Evolutionary conservation across 441 rosid species (phyloP), one percentile per base, ranked within the genome.

Genomic region (Capsella rubella): DNA sequence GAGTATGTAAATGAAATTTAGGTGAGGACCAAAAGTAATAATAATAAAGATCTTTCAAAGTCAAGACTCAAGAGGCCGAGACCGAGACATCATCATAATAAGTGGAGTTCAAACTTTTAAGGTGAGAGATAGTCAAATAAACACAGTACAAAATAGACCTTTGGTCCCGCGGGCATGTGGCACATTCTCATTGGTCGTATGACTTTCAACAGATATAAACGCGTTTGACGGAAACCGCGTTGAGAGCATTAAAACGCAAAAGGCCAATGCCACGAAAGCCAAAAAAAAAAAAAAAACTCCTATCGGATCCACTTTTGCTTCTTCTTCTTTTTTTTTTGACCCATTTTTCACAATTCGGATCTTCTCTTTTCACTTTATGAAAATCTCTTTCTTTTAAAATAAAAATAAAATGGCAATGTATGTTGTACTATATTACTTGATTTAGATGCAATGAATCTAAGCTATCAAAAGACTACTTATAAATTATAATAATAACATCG

Each of bases 151-250:
- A 51, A 27, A 6, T 34, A 18, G 56, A 32, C 49, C 12, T 47
- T 21, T 5, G 11, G 52, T 43, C 25, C 25, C 1, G 4, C n/a
- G 2, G 8, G 60, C 43, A 60, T 42, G 50, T 75, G 79, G 74
- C 57, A 35, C 14, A 43, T 6, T 32, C 0, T 21, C 0, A 53
- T 43, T 27, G 74, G 57, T 60, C 0, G 1, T 45, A 52, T 67
- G 68, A 74, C 56, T 49, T 21, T 60, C 32, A 40, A 32, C n/a
- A 0, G 31, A 64, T 1, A 10, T 18, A 49, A 67, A 53, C 64
- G 65, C 65, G 25, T 69, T 69, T 75, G 59, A 54, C 59, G 35
- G 64, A 69, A 69, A 62, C 75, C 75, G 79, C 59, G 75, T 76
- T 8, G 12, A 13, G 46, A 12, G 66, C 78, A 74, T 49, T 73